Percentiles rank a stretch among this genome's conserved stretches.
These are phyloP conservation scores for Hamigera avellanea DNA, from an alignment of 495 filamentous ascomycete species.

Conservation along the genomic window DNA sequence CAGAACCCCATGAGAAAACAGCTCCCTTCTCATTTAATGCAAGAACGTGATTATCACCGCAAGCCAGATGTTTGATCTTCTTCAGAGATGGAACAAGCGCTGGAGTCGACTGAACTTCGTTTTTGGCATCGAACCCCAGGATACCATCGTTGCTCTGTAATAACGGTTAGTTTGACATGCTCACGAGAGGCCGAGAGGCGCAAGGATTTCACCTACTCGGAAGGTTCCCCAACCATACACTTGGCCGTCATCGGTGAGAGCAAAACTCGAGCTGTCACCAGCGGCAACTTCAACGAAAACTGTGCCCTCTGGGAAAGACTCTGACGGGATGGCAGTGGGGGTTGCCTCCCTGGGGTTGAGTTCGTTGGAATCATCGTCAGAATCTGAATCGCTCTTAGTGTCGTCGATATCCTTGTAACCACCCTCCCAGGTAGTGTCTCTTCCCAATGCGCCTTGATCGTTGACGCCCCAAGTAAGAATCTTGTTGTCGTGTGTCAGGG, in stretches of 20 bases:
- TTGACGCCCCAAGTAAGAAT: slow-evolving; percentile 62
- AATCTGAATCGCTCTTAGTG: slow-evolving; percentile 35
- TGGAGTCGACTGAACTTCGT: slow-evolving; percentile 35
- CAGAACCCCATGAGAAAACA: slow-evolving; percentile 52
- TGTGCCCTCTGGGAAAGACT: slow-evolving; percentile 41
- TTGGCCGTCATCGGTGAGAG: slow-evolving; percentile 50
- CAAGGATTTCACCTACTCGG: slow-evolving; percentile 31
- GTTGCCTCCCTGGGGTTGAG: slow-evolving; percentile 51
- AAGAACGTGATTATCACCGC: slow-evolving; percentile 51
- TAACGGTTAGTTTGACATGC: neutral
- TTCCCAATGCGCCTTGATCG: slow-evolving; percentile 52
- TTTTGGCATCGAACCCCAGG: slow-evolving; percentile 37
- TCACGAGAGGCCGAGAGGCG: neutral
- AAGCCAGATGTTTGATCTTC: slow-evolving; percentile 43
- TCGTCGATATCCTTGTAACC: slow-evolving; percentile 54
- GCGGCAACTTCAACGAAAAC: slow-evolving; percentile 48
- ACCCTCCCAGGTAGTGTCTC: slow-evolving; percentile 49
- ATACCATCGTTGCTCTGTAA: slow-evolving; percentile 45
- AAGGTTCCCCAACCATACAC: slow-evolving; percentile 70
- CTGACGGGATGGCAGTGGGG: slow-evolving; percentile 42
- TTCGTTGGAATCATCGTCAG: slow-evolving; percentile 42
- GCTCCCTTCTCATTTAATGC: slow-evolving; percentile 44
- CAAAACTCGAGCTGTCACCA: slow-evolving; percentile 54
- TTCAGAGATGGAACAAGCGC: slow-evolving; percentile 38
- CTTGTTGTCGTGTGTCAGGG: slow-evolving; percentile 49